phyloP scores from a whole-genome alignment of 1,139 yeast species.

The Yamadazyma buinensis region DNA sequence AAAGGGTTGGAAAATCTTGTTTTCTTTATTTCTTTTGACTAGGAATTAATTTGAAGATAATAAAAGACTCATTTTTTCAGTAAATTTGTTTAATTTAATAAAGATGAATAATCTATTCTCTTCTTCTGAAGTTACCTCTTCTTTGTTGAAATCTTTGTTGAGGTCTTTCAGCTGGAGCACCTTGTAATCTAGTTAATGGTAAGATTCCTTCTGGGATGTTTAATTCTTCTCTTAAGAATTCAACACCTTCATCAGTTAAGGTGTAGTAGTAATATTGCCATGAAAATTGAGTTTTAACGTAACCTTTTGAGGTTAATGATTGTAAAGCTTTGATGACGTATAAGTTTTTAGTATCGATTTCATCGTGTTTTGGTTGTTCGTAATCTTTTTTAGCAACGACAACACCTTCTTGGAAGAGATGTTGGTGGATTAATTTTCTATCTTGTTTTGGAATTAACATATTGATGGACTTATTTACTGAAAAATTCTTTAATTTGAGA shows the following conservation, averaged over 20 bases:
- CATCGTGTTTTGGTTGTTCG: conserved; percentile 97
- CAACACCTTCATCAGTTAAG: conserved; percentile 99
- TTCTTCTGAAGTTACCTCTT: conserved; percentile 48
- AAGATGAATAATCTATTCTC: conserved; percentile 32
- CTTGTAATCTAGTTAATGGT: conserved; percentile 98
- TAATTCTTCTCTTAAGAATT: conserved; percentile 96
- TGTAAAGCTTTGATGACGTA: conserved; percentile 99
- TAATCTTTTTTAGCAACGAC: conserved; percentile 99
- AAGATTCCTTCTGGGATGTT: conserved; percentile 98
- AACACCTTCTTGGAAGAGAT: conserved; percentile 99
- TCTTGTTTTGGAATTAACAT: conserved; percentile 99
- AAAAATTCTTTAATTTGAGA: too few relatives aligned
- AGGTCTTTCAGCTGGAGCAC: conserved; percentile 83
- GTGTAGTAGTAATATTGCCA: conserved; percentile 99
- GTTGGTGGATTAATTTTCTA: conserved; percentile 98
- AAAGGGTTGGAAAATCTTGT: too few relatives aligned
- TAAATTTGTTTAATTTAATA: too few relatives aligned
- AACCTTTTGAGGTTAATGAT: conserved; percentile 98
- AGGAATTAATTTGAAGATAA: too few relatives aligned
- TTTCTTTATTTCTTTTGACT: too few relatives aligned
- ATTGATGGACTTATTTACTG: conserved; percentile 27
- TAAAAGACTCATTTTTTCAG: too few relatives aligned
- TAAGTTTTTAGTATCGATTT: conserved; percentile 95
- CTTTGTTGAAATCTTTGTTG: conserved; percentile 41
- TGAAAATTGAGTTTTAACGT: conserved; percentile 99